Base-by-base conservation (phyloP, 805 yeast genomes). In the Hanseniaspora hatyaiensis region DNA sequence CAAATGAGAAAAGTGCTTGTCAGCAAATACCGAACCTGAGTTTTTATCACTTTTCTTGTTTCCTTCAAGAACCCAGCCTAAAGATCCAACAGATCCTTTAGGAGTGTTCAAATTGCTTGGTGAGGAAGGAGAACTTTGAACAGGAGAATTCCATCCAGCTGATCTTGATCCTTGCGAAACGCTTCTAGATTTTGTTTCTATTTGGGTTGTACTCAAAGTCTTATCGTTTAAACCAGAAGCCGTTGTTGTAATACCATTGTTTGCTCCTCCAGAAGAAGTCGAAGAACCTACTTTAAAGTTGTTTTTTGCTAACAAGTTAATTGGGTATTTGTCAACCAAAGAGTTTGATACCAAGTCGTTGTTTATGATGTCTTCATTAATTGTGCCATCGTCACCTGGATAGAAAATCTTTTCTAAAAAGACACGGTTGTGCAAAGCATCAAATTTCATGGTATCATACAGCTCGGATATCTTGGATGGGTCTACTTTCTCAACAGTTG, bases 381-480 rank as follows among this genome's bases (percentile, higher is more conserved):
- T 74, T 37, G 70, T 73, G 11, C 42, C 42, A 23, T 37, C 22
- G 24, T 37, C 49, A 16, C 49, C 49, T 34, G 85, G 86, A 40
- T 80, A 72, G 60, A 92, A 92, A 4, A 89, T 80, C 54, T 77
- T 77, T 59, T 82, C 85, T 61, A 92, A 67, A 60, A 92, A 92
- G 29, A 82, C 82, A 49, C 98, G 73, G 63, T 92, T 92, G 64
- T 92, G 99, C 48, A 92, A 71, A 6, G 97, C 98, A 66, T 92
- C 99, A 61, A 84, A 92, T 64, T 92, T 92, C 96, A 92, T 89
- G 1, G 99, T 89, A 65, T 92, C 99, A 60, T 92, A 92, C 50
- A 92, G 72, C 67, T 92, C 99, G 40, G 95, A 82, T 52, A 92
- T 89, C 66, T 89, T 92, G 2, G 96, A 81, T 9, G 99, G 99